Conservation (phyloP, 2,329 filamentous ascomycete species). For the Colletotrichum cereale region DNA sequence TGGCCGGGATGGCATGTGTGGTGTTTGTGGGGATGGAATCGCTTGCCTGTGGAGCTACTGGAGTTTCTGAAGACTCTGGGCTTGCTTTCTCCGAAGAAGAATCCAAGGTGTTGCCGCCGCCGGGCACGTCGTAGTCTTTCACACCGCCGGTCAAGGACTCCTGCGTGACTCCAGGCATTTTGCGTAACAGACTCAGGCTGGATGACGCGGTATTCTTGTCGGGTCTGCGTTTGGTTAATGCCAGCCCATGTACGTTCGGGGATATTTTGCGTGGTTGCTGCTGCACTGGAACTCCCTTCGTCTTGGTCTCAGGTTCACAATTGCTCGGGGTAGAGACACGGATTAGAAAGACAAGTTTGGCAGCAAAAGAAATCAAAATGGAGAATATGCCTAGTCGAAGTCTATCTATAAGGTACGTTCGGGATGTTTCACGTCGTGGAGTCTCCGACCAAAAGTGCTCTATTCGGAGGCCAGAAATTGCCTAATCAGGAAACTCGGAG, state of each 20-base stretch:
- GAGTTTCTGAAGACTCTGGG: background rate
- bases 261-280: background rate
- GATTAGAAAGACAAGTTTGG: no score
- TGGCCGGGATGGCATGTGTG: background rate
- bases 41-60: background rate
- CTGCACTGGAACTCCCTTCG: background rate
- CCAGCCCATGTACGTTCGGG: background rate
- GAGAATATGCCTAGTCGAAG: background rate
- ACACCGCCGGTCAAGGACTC: background rate
- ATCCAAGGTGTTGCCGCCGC: background rate
- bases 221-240: background rate
- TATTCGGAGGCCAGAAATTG: background rate
- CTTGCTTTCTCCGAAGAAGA: background rate
- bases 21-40: background rate
- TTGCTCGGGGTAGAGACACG: no score
- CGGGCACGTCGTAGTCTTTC: background rate
- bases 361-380: background rate
- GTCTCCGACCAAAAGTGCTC: background rate
- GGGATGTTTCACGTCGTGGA: background rate
- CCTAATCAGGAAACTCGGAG: constrained; percentile 1
- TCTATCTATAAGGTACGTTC: background rate
- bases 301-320: background rate
- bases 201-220: background rate
- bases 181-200: background rate
- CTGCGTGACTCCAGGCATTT: background rate